phyloP scores from a whole-genome alignment of 306 rosid genomes.

The Gillenia trifoliata region DNA sequence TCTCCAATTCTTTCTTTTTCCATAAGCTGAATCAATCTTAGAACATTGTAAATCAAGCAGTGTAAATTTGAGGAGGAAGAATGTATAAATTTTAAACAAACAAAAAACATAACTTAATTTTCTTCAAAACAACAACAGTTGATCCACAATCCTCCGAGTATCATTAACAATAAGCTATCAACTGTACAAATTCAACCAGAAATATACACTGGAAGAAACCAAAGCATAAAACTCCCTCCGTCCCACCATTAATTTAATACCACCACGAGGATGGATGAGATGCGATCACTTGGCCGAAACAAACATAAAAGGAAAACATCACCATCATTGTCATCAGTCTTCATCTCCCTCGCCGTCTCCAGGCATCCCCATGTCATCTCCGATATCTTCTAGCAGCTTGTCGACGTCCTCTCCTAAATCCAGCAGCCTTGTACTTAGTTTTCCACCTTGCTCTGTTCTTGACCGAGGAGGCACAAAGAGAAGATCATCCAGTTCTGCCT shows the following conservation, averaged over 20 bases:
- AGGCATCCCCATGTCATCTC: constrained; percentile 61
- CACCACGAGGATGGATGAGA: background rate
- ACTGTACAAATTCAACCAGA: constrained; percentile 39
- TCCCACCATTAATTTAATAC: background rate
- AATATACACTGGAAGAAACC: constrained; percentile 28
- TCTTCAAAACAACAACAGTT: background rate
- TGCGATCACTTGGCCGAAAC: no score
- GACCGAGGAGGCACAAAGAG: constrained; percentile 97
- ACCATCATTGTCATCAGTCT: constrained; percentile 19
- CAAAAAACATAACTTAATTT: background rate
- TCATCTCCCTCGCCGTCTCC: constrained; percentile 54
- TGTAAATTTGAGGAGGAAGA: background rate
- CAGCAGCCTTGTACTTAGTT: constrained; percentile 54
- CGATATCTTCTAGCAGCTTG: constrained; percentile 75
- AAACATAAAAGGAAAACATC: background rate
- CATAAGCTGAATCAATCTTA: no score
- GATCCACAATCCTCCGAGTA: constrained; percentile 7
- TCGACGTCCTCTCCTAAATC: constrained; percentile 93
- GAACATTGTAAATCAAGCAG: background rate
- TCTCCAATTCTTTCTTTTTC: no score
- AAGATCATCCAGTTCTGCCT: constrained; percentile 82
- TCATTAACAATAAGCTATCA: background rate
- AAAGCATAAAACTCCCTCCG: background rate
- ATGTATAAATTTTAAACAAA: no score
- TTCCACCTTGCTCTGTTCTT: constrained; percentile 95